Evolutionary conservation across 1,139 yeast genomes (phyloP).

Genomic region (Saccharomyces hybrid): DNA sequence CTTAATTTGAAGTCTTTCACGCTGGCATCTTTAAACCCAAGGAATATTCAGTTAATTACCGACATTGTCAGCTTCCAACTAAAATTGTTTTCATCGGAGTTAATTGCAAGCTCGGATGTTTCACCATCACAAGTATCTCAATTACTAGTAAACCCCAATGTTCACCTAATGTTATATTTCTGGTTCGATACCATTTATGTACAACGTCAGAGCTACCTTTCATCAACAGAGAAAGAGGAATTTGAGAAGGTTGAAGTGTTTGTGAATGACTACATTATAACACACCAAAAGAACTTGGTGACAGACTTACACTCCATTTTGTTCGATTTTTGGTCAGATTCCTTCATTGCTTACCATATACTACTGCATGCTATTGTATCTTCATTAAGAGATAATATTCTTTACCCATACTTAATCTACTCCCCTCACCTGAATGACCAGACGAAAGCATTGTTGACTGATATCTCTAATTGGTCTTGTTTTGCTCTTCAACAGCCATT

Average conservation of each 20-base stretch:
- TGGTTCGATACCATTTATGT: not conserved
- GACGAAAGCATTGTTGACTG: not conserved
- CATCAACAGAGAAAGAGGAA: not conserved
- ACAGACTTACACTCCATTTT: not conserved
- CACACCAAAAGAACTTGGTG: not conserved
- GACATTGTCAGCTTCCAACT: constrained; percentile 4
- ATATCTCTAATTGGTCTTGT: not conserved
- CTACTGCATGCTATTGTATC: not conserved
- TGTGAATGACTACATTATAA: not conserved
- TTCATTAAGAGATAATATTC: not conserved
- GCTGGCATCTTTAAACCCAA: not conserved
- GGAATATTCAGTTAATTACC: constrained; percentile 1
- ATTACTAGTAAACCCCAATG: not conserved
- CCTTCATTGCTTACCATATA: not conserved
- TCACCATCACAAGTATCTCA: not conserved
- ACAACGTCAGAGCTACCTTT: not conserved
- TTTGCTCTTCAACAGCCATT: not conserved
- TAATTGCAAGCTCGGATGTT: constrained; percentile 1
- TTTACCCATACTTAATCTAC: not conserved
- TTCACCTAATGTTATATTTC: not conserved
- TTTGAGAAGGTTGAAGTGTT: not conserved
- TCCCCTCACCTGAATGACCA: not conserved
- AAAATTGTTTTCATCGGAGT: constrained; percentile 2
- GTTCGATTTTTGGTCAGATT: not conserved
- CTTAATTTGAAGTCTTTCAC: constrained; percentile 10